These are phyloP conservation scores for Candida pseudoglaebosa DNA, from an alignment of 805 yeast species.

Conservation along the genomic window DNA sequence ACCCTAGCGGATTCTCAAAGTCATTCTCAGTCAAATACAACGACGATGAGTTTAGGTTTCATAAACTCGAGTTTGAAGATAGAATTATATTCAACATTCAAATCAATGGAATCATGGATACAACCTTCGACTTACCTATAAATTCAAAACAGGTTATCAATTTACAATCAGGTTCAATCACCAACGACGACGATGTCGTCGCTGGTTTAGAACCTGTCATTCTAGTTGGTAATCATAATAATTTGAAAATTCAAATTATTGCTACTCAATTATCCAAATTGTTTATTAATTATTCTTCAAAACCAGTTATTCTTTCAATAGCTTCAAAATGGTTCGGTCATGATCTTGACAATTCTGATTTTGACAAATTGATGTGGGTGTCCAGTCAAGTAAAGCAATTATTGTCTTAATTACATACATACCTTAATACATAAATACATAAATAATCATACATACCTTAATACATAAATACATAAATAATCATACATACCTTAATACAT, in stretches of 20 bases:
- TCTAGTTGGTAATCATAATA: slow-evolving; percentile 45
- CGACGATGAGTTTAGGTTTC: slow-evolving; percentile 18
- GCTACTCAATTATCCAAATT: slow-evolving; percentile 48
- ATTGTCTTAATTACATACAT: slow-evolving; percentile 1
- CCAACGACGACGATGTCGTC: slow-evolving; percentile 17
- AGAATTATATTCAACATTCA: slow-evolving; percentile 36
- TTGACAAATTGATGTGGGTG: slow-evolving; percentile 43
- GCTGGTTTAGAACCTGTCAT: slow-evolving; percentile 43
- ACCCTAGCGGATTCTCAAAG: slow-evolving; percentile 10
- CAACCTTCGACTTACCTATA: slow-evolving; percentile 44
- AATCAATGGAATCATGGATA: slow-evolving; percentile 45
- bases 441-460: no score
- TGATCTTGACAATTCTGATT: slow-evolving; percentile 31
- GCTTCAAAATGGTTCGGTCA: slow-evolving; percentile 47
- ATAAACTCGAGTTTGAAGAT: slow-evolving; percentile 34
- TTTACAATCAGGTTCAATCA: slow-evolving; percentile 12
- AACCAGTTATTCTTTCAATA: slow-evolving; percentile 40
- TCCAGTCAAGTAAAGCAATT: slow-evolving; percentile 25
- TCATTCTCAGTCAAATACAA: slow-evolving; percentile 3
- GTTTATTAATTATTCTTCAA: slow-evolving; percentile 26
- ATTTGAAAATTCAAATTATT: slow-evolving; percentile 45
- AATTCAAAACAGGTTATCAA: slow-evolving; percentile 19
- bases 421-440: no score
- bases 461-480: no score
- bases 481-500: no score